These are phyloP conservation scores for Tuber borchii DNA, from an alignment of 495 filamentous ascomycete genomes.

Conservation along the genomic window DNA sequence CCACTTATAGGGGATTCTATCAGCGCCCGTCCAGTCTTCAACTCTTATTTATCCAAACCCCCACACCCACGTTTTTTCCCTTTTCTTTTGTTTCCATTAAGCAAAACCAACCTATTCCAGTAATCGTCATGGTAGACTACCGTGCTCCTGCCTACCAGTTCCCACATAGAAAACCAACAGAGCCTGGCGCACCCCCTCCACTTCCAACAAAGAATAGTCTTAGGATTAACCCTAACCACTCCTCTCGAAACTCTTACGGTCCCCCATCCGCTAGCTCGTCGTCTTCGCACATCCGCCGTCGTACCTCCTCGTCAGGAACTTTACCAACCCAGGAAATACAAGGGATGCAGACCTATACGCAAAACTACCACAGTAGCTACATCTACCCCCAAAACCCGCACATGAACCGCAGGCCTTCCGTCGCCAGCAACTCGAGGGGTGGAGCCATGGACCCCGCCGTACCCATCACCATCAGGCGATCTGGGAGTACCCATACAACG, in stretches of 20 bases:
- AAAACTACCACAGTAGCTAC: slow-evolving; percentile 19
- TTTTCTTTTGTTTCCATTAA: slow-evolving; percentile 3
- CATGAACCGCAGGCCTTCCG: slow-evolving; percentile 32
- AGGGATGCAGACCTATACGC: slow-evolving; percentile 15
- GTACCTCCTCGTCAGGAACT: slow-evolving; percentile 35
- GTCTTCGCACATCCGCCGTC: slow-evolving; percentile 31
- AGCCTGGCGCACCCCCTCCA: slow-evolving; percentile 11
- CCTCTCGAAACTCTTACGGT: slow-evolving; percentile 26
- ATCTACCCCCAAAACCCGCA: slow-evolving; percentile 24
- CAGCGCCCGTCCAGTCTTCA: slow-evolving; percentile 9
- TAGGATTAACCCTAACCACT: slow-evolving; percentile 31
- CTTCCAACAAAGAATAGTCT: slow-evolving; percentile 22
- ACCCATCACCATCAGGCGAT: slow-evolving; percentile 33
- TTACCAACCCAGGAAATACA: slow-evolving; percentile 18
- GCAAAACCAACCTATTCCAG: slow-evolving; percentile 15
- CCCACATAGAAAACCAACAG: slow-evolving; percentile 25
- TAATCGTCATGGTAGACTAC: slow-evolving; percentile 38
- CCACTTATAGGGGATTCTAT: slow-evolving; percentile 3
- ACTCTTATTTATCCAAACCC: slow-evolving; percentile 19
- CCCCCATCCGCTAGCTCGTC: slow-evolving; percentile 22
- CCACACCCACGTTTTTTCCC: slow-evolving; percentile 24
- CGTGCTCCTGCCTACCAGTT: slow-evolving; percentile 37
- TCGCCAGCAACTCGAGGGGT: slow-evolving; percentile 27
- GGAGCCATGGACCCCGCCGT: slow-evolving; percentile 25
- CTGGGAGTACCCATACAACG: slow-evolving; percentile 35